Evolutionary conservation across 2,329 filamentous ascomycete genomes (phyloP).

Genomic region (Aureobasidium subglaciale): DNA sequence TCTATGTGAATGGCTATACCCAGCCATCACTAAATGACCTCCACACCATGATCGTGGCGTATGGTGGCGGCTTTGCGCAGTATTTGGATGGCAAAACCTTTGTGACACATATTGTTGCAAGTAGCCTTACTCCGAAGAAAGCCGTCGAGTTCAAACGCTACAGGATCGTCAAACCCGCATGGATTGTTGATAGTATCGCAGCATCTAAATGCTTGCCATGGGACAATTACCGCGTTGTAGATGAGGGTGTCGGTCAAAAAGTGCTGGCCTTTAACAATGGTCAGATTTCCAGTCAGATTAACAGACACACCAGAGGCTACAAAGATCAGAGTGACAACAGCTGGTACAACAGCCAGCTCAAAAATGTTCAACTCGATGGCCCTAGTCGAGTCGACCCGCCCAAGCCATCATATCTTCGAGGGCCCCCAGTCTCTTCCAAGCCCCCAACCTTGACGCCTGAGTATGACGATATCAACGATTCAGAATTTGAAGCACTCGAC

Average conservation of each 20-base stretch:
- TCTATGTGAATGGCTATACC: slow-evolving; percentile 91
- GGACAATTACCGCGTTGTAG: slow-evolving; percentile 75
- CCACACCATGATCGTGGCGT: slow-evolving; percentile 76
- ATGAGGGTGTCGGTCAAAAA: slow-evolving; percentile 77
- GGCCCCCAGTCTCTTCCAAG: neutral
- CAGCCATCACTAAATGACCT: slow-evolving; percentile 87
- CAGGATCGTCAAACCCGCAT: slow-evolving; percentile 87
- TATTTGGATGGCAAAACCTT: slow-evolving; percentile 92
- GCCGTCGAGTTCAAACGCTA: slow-evolving; percentile 80
- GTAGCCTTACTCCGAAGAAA: slow-evolving; percentile 86
- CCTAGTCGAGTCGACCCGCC: neutral
- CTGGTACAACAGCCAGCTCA: slow-evolving; percentile 71
- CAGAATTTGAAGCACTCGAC: slow-evolving; percentile 15
- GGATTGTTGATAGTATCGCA: slow-evolving; percentile 83
- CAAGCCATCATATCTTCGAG: neutral
- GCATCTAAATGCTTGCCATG: slow-evolving; percentile 78
- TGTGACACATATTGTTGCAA: slow-evolving; percentile 93
- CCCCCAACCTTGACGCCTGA: slow-evolving; percentile 27
- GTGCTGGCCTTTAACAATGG: slow-evolving; percentile 59
- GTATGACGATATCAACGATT: slow-evolving; percentile 20
- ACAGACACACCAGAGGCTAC: slow-evolving; percentile 58
- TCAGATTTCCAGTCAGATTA: slow-evolving; percentile 59
- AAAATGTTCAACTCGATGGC: slow-evolving; percentile 1
- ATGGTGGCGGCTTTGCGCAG: slow-evolving; percentile 93
- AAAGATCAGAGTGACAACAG: slow-evolving; percentile 72